A percentile compares a stretch with the other conserved stretches of the same genome.
Evolutionary conservation across 768 basidiomycete species (phyloP).

Genomic region (Termitomyces bulborhizus): DNA sequence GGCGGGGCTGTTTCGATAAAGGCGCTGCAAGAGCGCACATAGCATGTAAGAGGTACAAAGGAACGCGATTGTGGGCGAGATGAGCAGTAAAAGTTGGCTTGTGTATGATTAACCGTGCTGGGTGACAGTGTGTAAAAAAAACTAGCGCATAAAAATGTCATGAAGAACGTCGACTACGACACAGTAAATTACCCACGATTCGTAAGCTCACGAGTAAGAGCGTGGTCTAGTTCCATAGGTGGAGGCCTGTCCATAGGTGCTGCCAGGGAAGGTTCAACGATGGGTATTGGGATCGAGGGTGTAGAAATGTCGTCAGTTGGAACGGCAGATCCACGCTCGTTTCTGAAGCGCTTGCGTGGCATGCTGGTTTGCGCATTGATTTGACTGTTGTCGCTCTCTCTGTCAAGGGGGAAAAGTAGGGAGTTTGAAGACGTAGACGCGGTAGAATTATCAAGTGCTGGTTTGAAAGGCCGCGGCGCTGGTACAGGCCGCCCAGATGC

Average conservation of each 20-base stretch:
- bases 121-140: conserved; percentile 80
- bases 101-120: conserved; percentile 70
- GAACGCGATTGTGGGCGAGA: conserved; percentile 62
- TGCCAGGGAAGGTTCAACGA: conserved; percentile 34
- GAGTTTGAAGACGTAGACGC: conserved; percentile 18
- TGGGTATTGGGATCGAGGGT: conserved; percentile 19
- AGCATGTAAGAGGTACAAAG: conserved; percentile 63
- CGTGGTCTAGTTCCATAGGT: conserved; percentile 47
- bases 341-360: conserved; percentile 46
- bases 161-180: conserved; percentile 9
- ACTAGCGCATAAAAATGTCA: conserved; percentile 34
- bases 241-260: conserved; percentile 35
- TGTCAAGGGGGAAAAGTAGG: conserved; percentile 19
- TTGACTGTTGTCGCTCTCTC: conserved; percentile 33
- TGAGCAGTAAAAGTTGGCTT: conserved; percentile 69
- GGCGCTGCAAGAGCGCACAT: conserved; percentile 78
- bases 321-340: conserved; percentile 31
- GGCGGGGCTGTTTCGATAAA: conserved; percentile 57
- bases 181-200: conserved; percentile 45
- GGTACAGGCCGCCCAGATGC: conserved; percentile 75
- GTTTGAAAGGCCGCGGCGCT: conserved; percentile 50
- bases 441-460: conserved; percentile 25
- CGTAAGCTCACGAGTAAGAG: conserved; percentile 66
- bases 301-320: conserved; percentile 28
- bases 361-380: conserved; percentile 6